Base-by-base conservation (phyloP, 306 rosid species). In the Elaeagnus macrophylla region DNA sequence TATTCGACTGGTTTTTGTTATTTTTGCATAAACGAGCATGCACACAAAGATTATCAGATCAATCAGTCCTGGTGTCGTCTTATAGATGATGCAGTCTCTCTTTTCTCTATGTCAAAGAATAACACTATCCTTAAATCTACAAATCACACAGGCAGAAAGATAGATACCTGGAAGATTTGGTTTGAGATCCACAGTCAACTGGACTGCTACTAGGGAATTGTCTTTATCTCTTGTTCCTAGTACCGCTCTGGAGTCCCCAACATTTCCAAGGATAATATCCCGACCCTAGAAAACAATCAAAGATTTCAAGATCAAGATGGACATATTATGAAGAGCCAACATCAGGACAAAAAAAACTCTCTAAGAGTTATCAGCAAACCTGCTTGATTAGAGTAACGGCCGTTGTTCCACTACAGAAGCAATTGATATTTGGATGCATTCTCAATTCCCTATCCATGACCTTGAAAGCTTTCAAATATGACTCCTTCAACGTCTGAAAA, bases 161-260 rank as follows among this genome's bases (percentile, higher is more conserved):
- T 48, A 72, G 39, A 72, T 51, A 88, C 99, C 99, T 60, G 99
- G 99, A 72, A 93, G 96, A 79, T 71, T 93, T 55, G 99, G 99
- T 78, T 93, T 93, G 58, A 93, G 87, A 83, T 93, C 99, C 69
- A 93, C 99, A 37, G 99, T 93, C 83, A 93, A 77, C 73, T 93
- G 99, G 40, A 93, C 64, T 8, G 99, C 83, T 57, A 54, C 67
- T 66, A 93, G 88, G 64, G 77, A 75, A 73, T 68, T 56, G 57
- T 81, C 77, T 48, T 57, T 81, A 44, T 75, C 95, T 81, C 99
- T 84, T 17, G 89, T 82, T 68, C 84, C 94, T 54, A 93, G 65
- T 46, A 93, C 90, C 50, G 99, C 99, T 72, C 99, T 81, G 57
- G 99, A 93, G 69, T 93, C 99, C 32, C 99, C 99, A 63, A 93